Conservation (phyloP, 2,329 filamentous ascomycete genomes). For the Diaporthe sp. region DNA sequence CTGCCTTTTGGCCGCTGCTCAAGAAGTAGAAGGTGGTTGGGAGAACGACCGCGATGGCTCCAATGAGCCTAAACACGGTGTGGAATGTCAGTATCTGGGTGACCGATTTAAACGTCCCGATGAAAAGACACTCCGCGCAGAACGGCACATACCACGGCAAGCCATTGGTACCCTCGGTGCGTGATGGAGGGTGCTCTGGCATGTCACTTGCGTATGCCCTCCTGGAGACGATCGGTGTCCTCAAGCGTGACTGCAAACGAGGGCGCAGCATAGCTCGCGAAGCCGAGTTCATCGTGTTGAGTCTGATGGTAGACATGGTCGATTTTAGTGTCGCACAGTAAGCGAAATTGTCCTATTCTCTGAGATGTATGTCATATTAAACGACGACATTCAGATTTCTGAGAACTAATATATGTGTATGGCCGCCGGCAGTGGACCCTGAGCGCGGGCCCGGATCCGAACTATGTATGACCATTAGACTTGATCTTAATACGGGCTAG, state of each 20-base stretch:
- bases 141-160: conserved; percentile 1
- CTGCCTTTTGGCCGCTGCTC: conserved; percentile 21
- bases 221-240: neutral
- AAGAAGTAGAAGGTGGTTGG: neutral
- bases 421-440: no score
- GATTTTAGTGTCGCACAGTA: neutral
- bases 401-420: neutral
- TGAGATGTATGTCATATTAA: neutral
- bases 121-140: neutral
- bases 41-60: neutral
- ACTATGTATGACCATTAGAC: conserved; percentile 28
- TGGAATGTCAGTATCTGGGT: neutral
- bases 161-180: neutral
- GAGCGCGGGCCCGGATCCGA: neutral
- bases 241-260: neutral
- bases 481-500: neutral
- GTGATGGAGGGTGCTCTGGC: conserved; percentile 13
- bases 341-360: neutral
- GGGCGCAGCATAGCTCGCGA: neutral
- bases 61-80: neutral
- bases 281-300: neutral
- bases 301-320: conserved; percentile 1
- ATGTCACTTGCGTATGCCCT: conserved; percentile 9
- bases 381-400: neutral
- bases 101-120: no score